phyloP scores from a whole-genome alignment of 495 filamentous ascomycete genomes.

The Aspergillus ostianus region DNA sequence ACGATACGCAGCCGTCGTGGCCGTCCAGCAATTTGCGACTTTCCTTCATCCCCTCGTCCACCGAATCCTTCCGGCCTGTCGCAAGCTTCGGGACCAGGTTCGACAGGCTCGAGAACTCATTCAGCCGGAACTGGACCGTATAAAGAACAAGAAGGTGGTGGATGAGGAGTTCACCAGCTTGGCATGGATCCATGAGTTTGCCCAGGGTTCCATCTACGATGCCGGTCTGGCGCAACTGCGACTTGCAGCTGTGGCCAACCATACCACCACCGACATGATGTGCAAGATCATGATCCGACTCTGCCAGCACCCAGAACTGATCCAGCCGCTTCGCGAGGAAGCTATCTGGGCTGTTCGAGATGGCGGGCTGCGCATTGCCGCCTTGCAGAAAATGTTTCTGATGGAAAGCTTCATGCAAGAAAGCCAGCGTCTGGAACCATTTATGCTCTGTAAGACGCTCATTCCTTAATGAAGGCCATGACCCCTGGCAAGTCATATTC shows the following conservation, averaged over 20 bases:
- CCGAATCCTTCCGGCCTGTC: conserved; percentile 11
- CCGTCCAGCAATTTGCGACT: neutral
- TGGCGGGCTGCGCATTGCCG: neutral
- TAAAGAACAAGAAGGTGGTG: neutral
- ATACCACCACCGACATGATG: conserved; percentile 13
- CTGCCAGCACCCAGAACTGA: conserved; percentile 6
- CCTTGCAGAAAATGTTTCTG: conserved; percentile 9
- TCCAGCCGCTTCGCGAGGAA: conserved; percentile 9
- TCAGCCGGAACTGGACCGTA: conserved; percentile 18
- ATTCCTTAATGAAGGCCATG: too few relatives aligned
- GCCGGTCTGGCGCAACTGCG: conserved; percentile 5
- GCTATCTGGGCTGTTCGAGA: conserved; percentile 2
- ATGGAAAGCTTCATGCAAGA: conserved; percentile 14
- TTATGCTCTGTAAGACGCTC: neutral
- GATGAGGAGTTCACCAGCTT: conserved; percentile 2
- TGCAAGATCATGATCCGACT: conserved; percentile 5
- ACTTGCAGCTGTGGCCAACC: conserved; percentile 2
- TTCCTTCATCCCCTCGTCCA: conserved; percentile 3
- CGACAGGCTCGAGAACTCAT: conserved; percentile 9
- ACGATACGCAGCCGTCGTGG: neutral
- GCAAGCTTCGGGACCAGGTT: conserved; percentile 4
- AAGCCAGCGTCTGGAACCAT: conserved; percentile 12
- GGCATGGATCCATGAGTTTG: neutral
- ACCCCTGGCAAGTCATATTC: too few relatives aligned
- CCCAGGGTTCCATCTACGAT: conserved; percentile 2